Evolutionary conservation across 1,139 yeast species (phyloP).

Genomic region (Arxiozyma bovina): DNA sequence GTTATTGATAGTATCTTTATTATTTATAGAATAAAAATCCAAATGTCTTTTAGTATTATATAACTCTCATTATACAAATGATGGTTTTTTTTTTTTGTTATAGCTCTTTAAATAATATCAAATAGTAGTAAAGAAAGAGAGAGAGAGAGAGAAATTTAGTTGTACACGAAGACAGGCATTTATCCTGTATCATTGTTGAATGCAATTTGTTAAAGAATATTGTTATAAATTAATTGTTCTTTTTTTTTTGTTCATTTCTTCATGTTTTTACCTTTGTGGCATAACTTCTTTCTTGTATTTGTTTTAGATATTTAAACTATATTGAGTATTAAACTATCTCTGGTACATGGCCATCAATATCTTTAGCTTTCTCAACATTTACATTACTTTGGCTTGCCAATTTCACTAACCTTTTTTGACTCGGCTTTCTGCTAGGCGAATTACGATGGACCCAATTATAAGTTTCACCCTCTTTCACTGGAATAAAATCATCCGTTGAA

Average conservation of each 20-base stretch:
- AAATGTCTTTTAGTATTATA: not conserved
- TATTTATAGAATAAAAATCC: too few relatives aligned
- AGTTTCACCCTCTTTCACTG: slow-evolving; percentile 23
- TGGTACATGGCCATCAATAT: slow-evolving; percentile 27
- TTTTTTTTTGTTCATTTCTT: not conserved
- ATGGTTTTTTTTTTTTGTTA: too few relatives aligned
- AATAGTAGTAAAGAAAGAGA: not conserved
- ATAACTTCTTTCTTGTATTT: too few relatives aligned
- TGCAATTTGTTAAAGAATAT: not conserved
- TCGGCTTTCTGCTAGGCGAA: slow-evolving; percentile 22
- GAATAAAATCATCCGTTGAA: slow-evolving; percentile 26
- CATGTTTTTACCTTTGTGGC: too few relatives aligned
- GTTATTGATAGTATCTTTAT: too few relatives aligned
- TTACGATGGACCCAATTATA: slow-evolving; percentile 24
- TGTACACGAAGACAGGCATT: not conserved
- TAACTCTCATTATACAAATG: too few relatives aligned
- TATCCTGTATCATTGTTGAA: not conserved
- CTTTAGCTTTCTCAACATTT: slow-evolving; percentile 20
- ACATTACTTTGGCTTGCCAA: slow-evolving; percentile 21
- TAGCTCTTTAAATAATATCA: too few relatives aligned
- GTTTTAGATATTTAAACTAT: too few relatives aligned
- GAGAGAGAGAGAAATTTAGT: not conserved
- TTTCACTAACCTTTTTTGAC: slow-evolving; percentile 24
- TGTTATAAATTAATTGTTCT: not conserved
- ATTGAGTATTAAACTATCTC: slow-evolving; percentile 17